Conservation (phyloP, 2,329 filamentous ascomycete genomes). For the Aschersonia sp. region DNA sequence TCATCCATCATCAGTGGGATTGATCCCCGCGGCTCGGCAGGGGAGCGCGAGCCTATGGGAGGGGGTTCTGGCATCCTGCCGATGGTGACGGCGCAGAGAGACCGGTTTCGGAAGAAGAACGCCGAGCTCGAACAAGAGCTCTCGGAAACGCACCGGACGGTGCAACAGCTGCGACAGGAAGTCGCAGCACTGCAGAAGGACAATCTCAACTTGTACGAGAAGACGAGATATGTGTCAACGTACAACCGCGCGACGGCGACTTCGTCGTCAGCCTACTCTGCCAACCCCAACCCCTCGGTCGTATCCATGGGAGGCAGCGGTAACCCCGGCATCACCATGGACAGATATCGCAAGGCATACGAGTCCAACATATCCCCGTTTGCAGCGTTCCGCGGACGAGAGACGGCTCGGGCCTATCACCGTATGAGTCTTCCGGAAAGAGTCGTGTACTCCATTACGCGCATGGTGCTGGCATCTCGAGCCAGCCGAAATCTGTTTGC, state of each 20-base stretch:
- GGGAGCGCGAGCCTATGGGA: conserved; percentile 48
- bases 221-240: conserved; percentile 88
- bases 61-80: conserved; percentile 80
- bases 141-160: conserved; percentile 65
- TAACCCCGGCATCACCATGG: conserved; percentile 52
- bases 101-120: conserved; percentile 96
- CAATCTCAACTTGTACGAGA: conserved; percentile 92
- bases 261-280: conserved; percentile 50
- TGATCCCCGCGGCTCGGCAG: conserved; percentile 44
- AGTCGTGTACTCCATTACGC: conserved; percentile 77
- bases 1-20: conserved; percentile 99
- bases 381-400: conserved; percentile 85
- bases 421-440: conserved; percentile 87
- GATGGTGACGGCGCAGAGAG: conserved; percentile 95
- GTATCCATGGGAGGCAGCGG: conserved; percentile 42
- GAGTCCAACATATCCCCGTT: conserved; percentile 94
- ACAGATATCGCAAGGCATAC: conserved; percentile 83
- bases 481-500: conserved; percentile 91
- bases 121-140: conserved; percentile 80
- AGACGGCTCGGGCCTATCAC: conserved; percentile 80
- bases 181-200: conserved; percentile 88
- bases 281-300: conserved; percentile 63
- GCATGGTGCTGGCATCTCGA: conserved; percentile 79
- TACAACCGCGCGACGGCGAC: conserved; percentile 62
- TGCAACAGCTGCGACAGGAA: conserved; percentile 80